Conservation (phyloP, 2,329 filamentous ascomycete genomes). For the Colletotrichum paranaense region DNA sequence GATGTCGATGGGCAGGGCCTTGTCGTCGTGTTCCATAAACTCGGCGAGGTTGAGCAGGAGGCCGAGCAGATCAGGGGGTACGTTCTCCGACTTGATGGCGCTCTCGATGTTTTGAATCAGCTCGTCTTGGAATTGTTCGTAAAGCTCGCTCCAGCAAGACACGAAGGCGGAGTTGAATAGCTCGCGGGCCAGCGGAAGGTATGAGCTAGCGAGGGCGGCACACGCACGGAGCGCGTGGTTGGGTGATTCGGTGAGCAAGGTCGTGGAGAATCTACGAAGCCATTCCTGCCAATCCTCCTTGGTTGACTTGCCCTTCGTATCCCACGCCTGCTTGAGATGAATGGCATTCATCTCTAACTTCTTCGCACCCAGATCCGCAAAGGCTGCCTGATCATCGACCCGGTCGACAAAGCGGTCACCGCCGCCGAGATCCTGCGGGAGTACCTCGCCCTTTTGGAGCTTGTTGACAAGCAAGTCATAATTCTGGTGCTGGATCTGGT, state of each 20-base stretch:
- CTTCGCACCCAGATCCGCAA: conserved; percentile 88
- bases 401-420: conserved; percentile 83
- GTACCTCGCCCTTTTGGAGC: conserved; percentile 90
- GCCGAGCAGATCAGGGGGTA: conserved; percentile 94
- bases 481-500: conserved; percentile 89
- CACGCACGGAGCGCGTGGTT: conserved; percentile 96
- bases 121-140: conserved; percentile 96
- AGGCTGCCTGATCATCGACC: conserved; percentile 78
- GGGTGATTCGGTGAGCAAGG: conserved; percentile 92
- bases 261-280: conserved; percentile 96
- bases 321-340: conserved; percentile 97
- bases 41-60: conserved; percentile 95
- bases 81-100: conserved; percentile 93
- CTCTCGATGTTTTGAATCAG: conserved; percentile 95
- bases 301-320: conserved; percentile 95
- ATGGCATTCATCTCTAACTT: conserved; percentile 98
- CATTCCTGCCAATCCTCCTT: conserved; percentile 99
- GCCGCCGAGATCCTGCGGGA: conserved; percentile 95
- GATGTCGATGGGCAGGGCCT: conserved; percentile 97
- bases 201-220: conserved; percentile 89
- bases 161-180: conserved; percentile 99
- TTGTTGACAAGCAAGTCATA: conserved; percentile 94
- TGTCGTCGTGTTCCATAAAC: conserved; percentile 99
- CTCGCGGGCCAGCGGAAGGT: conserved; percentile 89
- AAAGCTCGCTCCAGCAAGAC: conserved; percentile 98